These are phyloP conservation scores for Glycine soja DNA, from an alignment of 306 rosid genomes.

Conservation along the genomic window DNA sequence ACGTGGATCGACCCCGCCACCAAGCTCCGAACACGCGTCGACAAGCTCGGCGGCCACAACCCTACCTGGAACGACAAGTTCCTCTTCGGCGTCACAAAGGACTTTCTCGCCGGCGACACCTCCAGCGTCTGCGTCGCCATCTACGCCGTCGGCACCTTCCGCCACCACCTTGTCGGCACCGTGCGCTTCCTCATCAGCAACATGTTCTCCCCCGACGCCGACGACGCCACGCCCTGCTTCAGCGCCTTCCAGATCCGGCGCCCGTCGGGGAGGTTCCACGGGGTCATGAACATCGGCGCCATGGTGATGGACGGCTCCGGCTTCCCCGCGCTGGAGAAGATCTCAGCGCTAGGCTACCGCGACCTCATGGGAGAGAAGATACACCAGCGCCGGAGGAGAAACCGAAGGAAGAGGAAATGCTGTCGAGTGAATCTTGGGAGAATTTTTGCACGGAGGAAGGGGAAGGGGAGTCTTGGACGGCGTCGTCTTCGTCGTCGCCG, in stretches of 20 bases:
- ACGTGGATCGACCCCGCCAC: slow-evolving; percentile 67
- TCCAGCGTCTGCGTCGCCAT: slow-evolving; percentile 72
- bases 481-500: slow-evolving; percentile 56
- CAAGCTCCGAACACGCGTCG: slow-evolving; percentile 76
- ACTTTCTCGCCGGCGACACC: slow-evolving; percentile 76
- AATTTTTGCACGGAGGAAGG: slow-evolving; percentile 53
- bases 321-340: slow-evolving; percentile 53
- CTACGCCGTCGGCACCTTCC: slow-evolving; percentile 69
- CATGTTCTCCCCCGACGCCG: slow-evolving; percentile 48
- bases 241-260: slow-evolving; percentile 81
- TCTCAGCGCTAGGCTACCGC: slow-evolving; percentile 71
- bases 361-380: slow-evolving; percentile 73
- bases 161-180: slow-evolving; percentile 70
- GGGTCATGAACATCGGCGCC: slow-evolving; percentile 78
- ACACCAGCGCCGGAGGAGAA: slow-evolving; percentile 16
- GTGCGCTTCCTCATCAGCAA: slow-evolving; percentile 78
- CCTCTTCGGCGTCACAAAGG: slow-evolving; percentile 77
- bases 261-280: slow-evolving; percentile 83
- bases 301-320: slow-evolving; percentile 57
- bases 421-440: slow-evolving; percentile 53
- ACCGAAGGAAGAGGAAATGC: slow-evolving; percentile 41
- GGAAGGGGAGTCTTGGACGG: slow-evolving; percentile 57
- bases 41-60: slow-evolving; percentile 69
- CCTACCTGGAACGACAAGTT: slow-evolving; percentile 95
- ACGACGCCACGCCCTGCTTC: slow-evolving; percentile 62